Percentiles rank a stretch among this genome's conserved stretches.
phyloP scores from a whole-genome alignment of 768 basidiomycete genomes.

The Galerina marginata region DNA sequence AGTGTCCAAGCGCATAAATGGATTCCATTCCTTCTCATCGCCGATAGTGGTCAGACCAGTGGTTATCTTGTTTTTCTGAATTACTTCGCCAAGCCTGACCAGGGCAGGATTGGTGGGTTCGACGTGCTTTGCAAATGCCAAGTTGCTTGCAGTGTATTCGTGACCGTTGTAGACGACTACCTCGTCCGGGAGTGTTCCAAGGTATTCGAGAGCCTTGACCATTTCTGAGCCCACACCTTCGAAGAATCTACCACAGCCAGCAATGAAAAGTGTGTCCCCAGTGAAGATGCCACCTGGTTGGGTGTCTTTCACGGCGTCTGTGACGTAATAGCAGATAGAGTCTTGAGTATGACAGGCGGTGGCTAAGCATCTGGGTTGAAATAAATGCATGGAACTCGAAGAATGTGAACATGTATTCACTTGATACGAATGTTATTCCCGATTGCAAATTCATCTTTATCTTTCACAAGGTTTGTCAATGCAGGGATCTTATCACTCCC shows the following conservation, averaged over 20 bases:
- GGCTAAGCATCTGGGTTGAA: conserved; percentile 66
- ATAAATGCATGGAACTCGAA: conserved; percentile 8
- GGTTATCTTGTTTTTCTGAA: conserved; percentile 63
- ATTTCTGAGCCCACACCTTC: conserved; percentile 85
- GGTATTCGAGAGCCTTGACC: conserved; percentile 73
- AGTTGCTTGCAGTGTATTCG: conserved; percentile 83
- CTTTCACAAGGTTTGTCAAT: conserved; percentile 75
- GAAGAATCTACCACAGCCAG: conserved; percentile 93
- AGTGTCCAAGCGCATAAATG: conserved; percentile 84
- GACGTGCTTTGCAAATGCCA: conserved; percentile 71
- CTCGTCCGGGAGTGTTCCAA: conserved; percentile 75
- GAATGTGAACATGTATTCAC: conserved; percentile 35
- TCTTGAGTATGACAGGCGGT: conserved; percentile 97
- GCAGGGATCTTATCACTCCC: conserved; percentile 76
- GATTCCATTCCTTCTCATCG: conserved; percentile 95
- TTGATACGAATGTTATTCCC: conserved; percentile 65
- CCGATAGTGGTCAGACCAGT: conserved; percentile 88
- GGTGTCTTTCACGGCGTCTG: conserved; percentile 47
- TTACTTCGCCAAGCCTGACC: conserved; percentile 60
- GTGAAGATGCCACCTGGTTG: conserved; percentile 88
- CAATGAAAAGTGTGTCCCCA: conserved; percentile 91
- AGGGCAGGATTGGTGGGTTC: conserved; percentile 67
- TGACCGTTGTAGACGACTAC: conserved; percentile 90
- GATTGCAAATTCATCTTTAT: conserved; percentile 81
- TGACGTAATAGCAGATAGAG: conserved; percentile 90